phyloP scores from a whole-genome alignment of 176 grass and related monocot genomes.

The Oryza coarctata region DNA sequence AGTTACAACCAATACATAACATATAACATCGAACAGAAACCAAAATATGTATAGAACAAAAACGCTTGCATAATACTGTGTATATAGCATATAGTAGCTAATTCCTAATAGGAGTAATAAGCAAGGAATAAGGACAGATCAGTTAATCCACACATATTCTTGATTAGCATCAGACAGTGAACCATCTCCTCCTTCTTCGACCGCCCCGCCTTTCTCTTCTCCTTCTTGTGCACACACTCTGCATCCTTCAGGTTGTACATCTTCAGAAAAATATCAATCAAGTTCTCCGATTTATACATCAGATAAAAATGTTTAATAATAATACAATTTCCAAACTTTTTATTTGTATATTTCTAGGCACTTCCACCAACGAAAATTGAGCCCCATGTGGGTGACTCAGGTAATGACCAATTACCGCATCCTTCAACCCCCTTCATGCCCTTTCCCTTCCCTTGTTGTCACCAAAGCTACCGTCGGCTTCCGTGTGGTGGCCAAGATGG shows the following conservation, averaged over 20 bases:
- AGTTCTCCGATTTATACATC: neutral
- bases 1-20: neutral
- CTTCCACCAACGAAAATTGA: no score
- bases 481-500: no score
- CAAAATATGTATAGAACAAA: neutral
- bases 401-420: no score
- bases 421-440: no score
- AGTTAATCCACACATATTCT: neutral
- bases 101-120: neutral
- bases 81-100: neutral
- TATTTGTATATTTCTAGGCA: no score
- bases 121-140: neutral
- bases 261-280: neutral
- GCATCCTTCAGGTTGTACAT: conserved; percentile 35
- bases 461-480: no score
- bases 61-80: neutral
- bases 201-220: conserved; percentile 42
- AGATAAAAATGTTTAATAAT: neutral
- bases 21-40: neutral
- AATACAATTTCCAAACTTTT: neutral
- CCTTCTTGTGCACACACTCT: conserved; percentile 31
- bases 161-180: conserved; percentile 41
- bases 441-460: no score
- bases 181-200: conserved; percentile 16
- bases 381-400: no score